phyloP scores from a whole-genome alignment of 345 rosid species.

The Hirschfeldia incana region DNA sequence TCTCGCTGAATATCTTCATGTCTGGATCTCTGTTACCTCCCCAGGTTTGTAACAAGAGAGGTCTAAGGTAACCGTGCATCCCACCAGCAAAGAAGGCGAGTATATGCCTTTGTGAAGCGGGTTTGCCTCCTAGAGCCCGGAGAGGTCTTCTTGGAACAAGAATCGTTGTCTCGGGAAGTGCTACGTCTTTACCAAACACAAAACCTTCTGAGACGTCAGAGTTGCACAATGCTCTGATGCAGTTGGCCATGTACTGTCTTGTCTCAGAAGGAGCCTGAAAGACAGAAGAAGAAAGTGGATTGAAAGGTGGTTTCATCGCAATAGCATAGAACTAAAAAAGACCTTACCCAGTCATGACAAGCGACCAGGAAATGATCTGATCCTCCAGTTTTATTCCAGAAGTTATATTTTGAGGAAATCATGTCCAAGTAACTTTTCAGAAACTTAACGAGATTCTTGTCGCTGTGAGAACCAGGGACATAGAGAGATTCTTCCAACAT shows the following conservation, averaged over 20 bases:
- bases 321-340: not conserved
- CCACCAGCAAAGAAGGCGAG: conserved; percentile 91
- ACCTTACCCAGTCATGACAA: conserved; percentile 94
- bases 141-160: conserved; percentile 58
- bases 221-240: conserved; percentile 92
- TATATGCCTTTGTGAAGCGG: conserved; percentile 63
- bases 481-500: conserved; percentile 72
- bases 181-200: conserved; percentile 81
- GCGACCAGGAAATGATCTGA: conserved; percentile 93
- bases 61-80: conserved; percentile 90
- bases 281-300: not conserved
- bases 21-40: conserved; percentile 75
- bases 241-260: conserved; percentile 61
- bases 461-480: conserved; percentile 69
- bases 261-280: conserved; percentile 87
- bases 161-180: conserved; percentile 84
- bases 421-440: conserved; percentile 62
- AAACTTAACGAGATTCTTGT: conserved; percentile 57
- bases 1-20: conserved; percentile 68
- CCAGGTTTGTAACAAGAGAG: conserved; percentile 74
- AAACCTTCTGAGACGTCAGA: conserved; percentile 84
- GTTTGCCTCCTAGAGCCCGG: conserved; percentile 69
- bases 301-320: not conserved
- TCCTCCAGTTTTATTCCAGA: conserved; percentile 92
- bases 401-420: conserved; percentile 62